Evolutionary conservation across 768 basidiomycete genomes (phyloP).

Genomic region (Agrocybe pediades): DNA sequence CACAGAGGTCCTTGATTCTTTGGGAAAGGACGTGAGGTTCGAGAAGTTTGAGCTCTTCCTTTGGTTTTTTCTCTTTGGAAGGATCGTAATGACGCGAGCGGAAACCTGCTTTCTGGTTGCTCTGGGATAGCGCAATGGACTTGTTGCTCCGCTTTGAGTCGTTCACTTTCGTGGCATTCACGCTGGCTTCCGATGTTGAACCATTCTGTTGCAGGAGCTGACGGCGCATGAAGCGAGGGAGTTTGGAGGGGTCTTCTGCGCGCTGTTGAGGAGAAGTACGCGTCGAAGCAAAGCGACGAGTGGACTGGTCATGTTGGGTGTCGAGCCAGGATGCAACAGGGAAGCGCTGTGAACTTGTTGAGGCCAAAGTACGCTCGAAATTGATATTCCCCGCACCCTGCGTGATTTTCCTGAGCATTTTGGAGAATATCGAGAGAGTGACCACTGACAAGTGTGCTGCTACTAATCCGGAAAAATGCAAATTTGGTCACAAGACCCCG

Average conservation of each 20-base stretch:
- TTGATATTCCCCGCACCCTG: slow-evolving; percentile 3
- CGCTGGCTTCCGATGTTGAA: background rate
- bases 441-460: slow-evolving; percentile 1
- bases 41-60: slow-evolving; percentile 42
- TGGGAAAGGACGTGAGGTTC: slow-evolving; percentile 63
- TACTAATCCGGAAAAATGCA: too few species aligned
- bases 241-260: slow-evolving; percentile 3
- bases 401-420: slow-evolving; percentile 19
- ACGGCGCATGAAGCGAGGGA: slow-evolving; percentile 26
- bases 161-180: background rate
- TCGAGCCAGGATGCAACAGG: slow-evolving; percentile 21
- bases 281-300: slow-evolving; percentile 19
- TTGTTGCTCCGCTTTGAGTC: background rate
- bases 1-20: slow-evolving; percentile 60
- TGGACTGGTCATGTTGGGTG: slow-evolving; percentile 12
- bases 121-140: slow-evolving; percentile 9
- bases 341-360: background rate
- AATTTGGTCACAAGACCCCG: slow-evolving; percentile 16
- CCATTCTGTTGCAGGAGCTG: slow-evolving; percentile 5
- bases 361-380: slow-evolving; percentile 1
- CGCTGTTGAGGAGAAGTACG: slow-evolving; percentile 10
- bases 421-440: background rate
- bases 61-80: slow-evolving; percentile 23
- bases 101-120: slow-evolving; percentile 17
- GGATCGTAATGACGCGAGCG: slow-evolving; percentile 46